Evolutionary conservation across 2,329 filamentous ascomycete species (phyloP), one percentile per base, ranked within the genome.

Genomic region (Phaeosphaeriaceae sp.): DNA sequence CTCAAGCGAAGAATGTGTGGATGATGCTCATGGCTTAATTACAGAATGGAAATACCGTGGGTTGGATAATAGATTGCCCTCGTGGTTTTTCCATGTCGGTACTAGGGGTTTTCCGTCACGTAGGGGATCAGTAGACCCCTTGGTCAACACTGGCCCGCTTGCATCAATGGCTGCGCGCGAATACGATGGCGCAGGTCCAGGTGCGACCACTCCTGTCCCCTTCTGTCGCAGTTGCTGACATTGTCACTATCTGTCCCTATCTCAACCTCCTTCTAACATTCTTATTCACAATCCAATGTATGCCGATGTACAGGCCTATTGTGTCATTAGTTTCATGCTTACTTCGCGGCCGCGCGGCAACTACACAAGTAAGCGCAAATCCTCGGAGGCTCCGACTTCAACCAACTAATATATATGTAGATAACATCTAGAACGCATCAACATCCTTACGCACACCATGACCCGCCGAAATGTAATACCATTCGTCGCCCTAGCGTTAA

Each of bases 381-480:
- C 36, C 34, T 38, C 46, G 34, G 30, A 47, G 21, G 18, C 42
- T 30, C 16, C 35, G 21, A 37, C 21, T 21, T 30, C 33, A 21
- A 30, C 47, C 52, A 18, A 48, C 42, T 47, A 15, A 45, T 46
- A 38, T 3, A 28, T 29, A 43, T 26, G 23, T 26, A 26, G 23
- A 43, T 29, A 23, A 43, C 23, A 26, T 11, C 3, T 26, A 26
- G 23, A 26, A 26, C 7, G 2, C 23, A 11, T 26, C 11, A 11
- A 26, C 23, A 40, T 23, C 26, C 15, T 30, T 33, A 30, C 38
- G 16, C 33, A 21, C 61, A 56, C 23, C 43, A 68, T 71, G 67
- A 63, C 53, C 43, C 63, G 64, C 48, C 58, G 61, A 46, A 70
- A 60, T 33, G 52, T 64, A 35, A 50, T 70, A 18, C 69, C 72